phyloP scores from a whole-genome alignment of 352 stramenopile genomes.

The Globisporangium rhizosaccharum region DNA sequence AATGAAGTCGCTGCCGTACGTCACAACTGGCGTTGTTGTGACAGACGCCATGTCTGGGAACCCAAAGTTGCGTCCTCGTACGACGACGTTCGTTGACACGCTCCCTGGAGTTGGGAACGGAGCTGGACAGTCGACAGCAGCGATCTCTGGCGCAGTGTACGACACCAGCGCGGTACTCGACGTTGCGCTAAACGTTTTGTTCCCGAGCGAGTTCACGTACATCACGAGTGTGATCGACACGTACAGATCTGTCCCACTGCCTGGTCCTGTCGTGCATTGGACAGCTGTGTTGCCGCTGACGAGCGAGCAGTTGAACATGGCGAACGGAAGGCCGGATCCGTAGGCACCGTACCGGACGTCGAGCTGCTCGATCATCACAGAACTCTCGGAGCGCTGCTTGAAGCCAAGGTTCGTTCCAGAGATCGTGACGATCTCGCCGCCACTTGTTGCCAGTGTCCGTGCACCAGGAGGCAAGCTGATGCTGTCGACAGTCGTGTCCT shows the following conservation, averaged over 20 bases:
- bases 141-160: slow-evolving; percentile 27
- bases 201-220: slow-evolving; percentile 23
- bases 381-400: slow-evolving; percentile 33
- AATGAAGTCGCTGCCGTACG: slow-evolving; percentile 33
- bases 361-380: slow-evolving; percentile 31
- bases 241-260: slow-evolving; percentile 35
- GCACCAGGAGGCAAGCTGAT: not conserved
- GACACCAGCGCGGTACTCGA: slow-evolving; percentile 30
- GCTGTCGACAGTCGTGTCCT: slow-evolving; percentile 7
- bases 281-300: slow-evolving; percentile 41
- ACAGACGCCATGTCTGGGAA: slow-evolving; percentile 7
- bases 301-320: slow-evolving; percentile 33
- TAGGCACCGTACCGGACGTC: slow-evolving; percentile 40
- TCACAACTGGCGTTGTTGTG: slow-evolving; percentile 13
- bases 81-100: slow-evolving; percentile 20
- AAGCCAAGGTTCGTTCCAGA: slow-evolving; percentile 54
- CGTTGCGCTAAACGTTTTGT: slow-evolving; percentile 35
- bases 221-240: slow-evolving; percentile 49
- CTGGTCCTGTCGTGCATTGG: slow-evolving; percentile 32
- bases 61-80: slow-evolving; percentile 45
- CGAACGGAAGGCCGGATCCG: slow-evolving; percentile 25
- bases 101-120: slow-evolving; percentile 39
- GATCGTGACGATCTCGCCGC: slow-evolving; percentile 31
- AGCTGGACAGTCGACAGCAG: slow-evolving; percentile 20
- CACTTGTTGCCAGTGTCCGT: slow-evolving; percentile 21